A percentile compares a stretch with the other conserved stretches of the same genome.
These are phyloP conservation scores for Erigeron philadelphicus DNA, from an alignment of 140 eudicot species.

Conservation along the genomic window DNA sequence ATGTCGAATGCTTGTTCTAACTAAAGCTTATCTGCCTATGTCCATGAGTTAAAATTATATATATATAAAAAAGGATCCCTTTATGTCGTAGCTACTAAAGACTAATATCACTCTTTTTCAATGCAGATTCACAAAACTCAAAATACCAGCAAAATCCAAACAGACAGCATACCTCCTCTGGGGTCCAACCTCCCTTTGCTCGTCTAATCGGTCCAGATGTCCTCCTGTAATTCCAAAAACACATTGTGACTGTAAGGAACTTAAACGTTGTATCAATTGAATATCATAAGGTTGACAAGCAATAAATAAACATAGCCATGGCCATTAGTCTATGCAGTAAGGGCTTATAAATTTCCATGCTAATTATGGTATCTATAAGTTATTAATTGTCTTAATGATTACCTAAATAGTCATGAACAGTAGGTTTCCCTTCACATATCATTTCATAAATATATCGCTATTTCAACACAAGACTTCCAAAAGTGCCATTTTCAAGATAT, in stretches of 20 bases:
- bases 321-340: conserved; percentile 17
- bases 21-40: not conserved
- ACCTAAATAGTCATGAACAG: conserved; percentile 20
- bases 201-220: conserved; percentile 93
- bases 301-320: conserved; percentile 17
- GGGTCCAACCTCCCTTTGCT: conserved; percentile 99
- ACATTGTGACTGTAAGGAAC: conserved; percentile 24
- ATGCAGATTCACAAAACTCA: not conserved
- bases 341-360: not conserved
- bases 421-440: conserved; percentile 18
- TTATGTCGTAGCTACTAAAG: not conserved
- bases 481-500: not conserved
- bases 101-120: not conserved
- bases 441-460: not conserved
- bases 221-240: conserved; percentile 51
- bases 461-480: not conserved
- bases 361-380: conserved; percentile 10
- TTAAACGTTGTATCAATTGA: not conserved
- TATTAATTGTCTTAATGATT: conserved; percentile 16
- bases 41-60: not conserved
- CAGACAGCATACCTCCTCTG: conserved; percentile 74
- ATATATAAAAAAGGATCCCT: not conserved
- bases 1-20: conserved; percentile 4
- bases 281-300: not conserved
- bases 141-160: conserved; percentile 5